Evolutionary conservation across 129 eudicot genomes (phyloP), one percentile per base, ranked within the genome.

Genomic region (Helichrysum umbraculigerum): DNA sequence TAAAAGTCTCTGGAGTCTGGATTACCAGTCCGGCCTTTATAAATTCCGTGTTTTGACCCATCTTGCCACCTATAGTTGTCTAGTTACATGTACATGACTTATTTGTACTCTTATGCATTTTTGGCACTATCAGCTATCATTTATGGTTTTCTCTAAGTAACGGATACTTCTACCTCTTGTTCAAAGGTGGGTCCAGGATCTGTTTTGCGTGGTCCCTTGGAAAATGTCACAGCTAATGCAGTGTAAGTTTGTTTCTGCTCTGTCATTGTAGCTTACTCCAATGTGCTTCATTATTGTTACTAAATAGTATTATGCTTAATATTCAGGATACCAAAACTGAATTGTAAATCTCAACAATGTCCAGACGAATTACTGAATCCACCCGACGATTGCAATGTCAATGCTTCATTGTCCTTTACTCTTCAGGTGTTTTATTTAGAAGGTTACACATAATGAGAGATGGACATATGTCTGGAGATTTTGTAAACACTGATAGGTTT

Each of bases 361-460:
- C 99, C 99, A 17, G 9, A 54, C 21, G 99, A 95, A 77, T 73
- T 95, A 66, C 89, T 95, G 60, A 90, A 85, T 81, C 99, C 99
- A 72, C 99, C 99, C 67, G 99, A 95, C n/a, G 99, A 95, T 70
- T 95, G 99, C 82, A 95, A 89, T 33, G 89, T 95, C 78, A 95
- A 95, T 78, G 91, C 99, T 79, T 87, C 97, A 29, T 85, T 95
- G 79, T 71, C 99, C 81, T 95, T 95, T 66, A 95, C 97, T 74
- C 96, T 95, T 72, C 99, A 95, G 99, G 99, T 95, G 60, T 21
- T 32, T 78, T 50, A 50, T 20, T 2, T 17, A 59, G 16, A 25
- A 71, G 29, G 20, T 54, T 51, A 5, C 39, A 7, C 21, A 1
- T 42, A 20, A 21, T 70, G 57, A 21, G 39, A 58, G 28, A 33